Evolutionary conservation across 176 grass and related monocot genomes (phyloP).

Genomic region (Triticum timopheevii): DNA sequence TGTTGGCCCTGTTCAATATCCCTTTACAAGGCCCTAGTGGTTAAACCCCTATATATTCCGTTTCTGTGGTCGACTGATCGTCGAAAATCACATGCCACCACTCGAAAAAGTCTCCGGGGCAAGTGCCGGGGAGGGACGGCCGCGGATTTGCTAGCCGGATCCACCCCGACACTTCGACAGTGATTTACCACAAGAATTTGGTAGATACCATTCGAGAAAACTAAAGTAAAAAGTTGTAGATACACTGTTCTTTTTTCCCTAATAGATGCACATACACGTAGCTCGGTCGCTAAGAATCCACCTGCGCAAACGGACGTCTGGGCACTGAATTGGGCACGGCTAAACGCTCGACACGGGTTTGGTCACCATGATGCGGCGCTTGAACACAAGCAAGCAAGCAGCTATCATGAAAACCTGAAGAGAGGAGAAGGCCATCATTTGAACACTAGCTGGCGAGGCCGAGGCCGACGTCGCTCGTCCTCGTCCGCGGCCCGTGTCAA

Average conservation of each 20-base stretch:
- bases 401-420: background rate
- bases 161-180: background rate
- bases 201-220: background rate
- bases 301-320: background rate
- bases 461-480: background rate
- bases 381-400: background rate
- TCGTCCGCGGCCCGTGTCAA: background rate
- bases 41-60: background rate
- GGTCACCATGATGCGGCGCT: background rate
- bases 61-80: background rate
- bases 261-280: background rate
- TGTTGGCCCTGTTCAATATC: background rate
- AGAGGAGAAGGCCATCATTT: background rate
- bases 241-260: too few species aligned
- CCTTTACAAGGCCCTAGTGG: background rate
- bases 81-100: background rate
- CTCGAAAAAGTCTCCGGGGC: background rate
- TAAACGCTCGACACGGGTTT: background rate
- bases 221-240: too few species aligned
- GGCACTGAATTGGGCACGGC: background rate
- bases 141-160: background rate
- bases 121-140: background rate
- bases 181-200: background rate
- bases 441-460: slow-evolving; percentile 9
- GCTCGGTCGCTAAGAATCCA: background rate